Conservation (phyloP, 768 basidiomycete genomes). For the Russula sp. region DNA sequence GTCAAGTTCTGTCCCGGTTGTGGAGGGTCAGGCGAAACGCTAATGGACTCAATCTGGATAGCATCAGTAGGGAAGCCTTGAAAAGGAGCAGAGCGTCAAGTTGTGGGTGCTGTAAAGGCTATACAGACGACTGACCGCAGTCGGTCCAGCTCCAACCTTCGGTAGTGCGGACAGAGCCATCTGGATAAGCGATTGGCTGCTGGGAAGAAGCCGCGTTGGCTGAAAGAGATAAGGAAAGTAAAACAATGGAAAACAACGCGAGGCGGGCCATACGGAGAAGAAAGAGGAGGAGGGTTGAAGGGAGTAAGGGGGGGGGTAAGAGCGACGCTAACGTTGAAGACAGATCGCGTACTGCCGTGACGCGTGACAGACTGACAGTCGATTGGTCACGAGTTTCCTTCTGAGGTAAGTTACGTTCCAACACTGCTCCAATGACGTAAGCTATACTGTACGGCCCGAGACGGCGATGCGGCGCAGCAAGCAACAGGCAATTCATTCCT, state of each 20-base stretch:
- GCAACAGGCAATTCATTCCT: no score
- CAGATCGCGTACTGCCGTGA: neutral
- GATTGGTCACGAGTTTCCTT: no score
- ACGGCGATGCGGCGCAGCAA: neutral
- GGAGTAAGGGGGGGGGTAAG: neutral
- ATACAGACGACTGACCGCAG: constrained; percentile 64
- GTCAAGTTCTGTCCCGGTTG: constrained; percentile 83
- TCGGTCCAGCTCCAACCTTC: constrained; percentile 62
- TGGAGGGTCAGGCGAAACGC: constrained; percentile 83
- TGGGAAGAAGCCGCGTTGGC: constrained; percentile 37
- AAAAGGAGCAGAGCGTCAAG: constrained; percentile 20
- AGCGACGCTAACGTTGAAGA: no score
- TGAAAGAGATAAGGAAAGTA: constrained; percentile 32
- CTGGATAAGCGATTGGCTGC: constrained; percentile 34
- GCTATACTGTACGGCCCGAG: neutral
- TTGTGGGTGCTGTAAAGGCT: neutral
- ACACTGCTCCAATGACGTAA: neutral
- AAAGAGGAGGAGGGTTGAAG: neutral
- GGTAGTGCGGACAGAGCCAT: constrained; percentile 37
- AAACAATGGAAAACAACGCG: constrained; percentile 35
- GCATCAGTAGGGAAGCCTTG: constrained; percentile 47
- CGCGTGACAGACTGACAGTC: constrained; percentile 8
- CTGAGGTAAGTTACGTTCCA: no score
- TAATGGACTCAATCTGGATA: constrained; percentile 67
- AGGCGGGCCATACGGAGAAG: constrained; percentile 33